Base-by-base conservation (phyloP, 2,329 filamentous ascomycete species). In the Laburnicola sp. region DNA sequence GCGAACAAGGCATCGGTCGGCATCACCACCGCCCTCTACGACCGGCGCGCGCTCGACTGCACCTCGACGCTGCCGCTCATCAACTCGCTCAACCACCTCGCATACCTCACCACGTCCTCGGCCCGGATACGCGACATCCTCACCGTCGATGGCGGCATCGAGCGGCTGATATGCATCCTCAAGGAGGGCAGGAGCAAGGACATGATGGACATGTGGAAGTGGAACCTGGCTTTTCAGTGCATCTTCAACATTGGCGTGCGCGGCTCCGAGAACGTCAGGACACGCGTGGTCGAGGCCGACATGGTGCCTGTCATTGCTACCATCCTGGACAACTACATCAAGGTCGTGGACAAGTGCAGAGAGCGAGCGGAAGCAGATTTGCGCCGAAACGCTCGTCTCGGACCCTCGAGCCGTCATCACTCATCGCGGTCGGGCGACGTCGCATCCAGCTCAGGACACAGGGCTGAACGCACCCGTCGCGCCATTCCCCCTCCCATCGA, bases 131-230 rank as follows among this genome's bases (percentile, higher is more conserved):
- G 94, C 65, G 94, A 99, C 72, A 99, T 99, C 58, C 83, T 99
- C 59, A 97, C 93, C 50, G 91, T 99, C 77, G 94, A 99, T 88
- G 94, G 94, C 75, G 94, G 94, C 56, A 94, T 99, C 74, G 94
- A 99, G 78, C 82, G 93, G 59, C 80, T 99, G 63, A 90, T 99
- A 71, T 97, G 91, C 82, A 97, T 99, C 69, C 84, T 99, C 74
- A 99, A 99, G 76, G 91, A 96, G 75, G 94, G 94, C 57, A 84
- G 94, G 70, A 97, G 90, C 77, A 95, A 92, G 75, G 93, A 99
- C 73, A 88, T 97, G 86, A 97, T 97, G 93, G 93, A 97, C 74
- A 96, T 96, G 89, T 99, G 94, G 94, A 97, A 97, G 76, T 99
- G 94, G 94, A 99, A 97, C 70, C 82, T 99, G 57, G 94, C 94